Evolutionary conservation across 2,329 filamentous ascomycete genomes (phyloP).

Genomic region (Neonectria magnoliae): DNA sequence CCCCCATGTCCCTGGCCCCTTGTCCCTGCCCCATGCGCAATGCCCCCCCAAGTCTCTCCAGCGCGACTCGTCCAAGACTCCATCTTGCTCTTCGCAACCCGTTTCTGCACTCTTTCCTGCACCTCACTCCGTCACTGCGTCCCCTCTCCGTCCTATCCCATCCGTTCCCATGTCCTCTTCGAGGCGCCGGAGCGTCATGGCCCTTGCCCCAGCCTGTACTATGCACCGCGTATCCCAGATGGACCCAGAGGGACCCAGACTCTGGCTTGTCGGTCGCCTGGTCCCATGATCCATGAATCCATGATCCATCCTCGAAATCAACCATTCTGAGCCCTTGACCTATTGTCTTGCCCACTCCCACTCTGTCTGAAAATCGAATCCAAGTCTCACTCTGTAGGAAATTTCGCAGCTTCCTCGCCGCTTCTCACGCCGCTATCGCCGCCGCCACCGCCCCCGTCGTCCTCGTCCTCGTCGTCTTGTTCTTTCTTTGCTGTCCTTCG

Average conservation of each 20-base stretch:
- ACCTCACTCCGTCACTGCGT: neutral
- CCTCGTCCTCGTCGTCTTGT: neutral
- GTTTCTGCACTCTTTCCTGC: constrained; percentile 5
- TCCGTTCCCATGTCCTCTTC: neutral
- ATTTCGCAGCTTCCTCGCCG: neutral
- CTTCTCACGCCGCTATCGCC: neutral
- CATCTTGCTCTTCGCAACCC: constrained; percentile 8
- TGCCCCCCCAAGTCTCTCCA: constrained; percentile 36
- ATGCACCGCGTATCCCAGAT: neutral
- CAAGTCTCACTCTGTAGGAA: neutral
- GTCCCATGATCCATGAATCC: constrained; percentile 4
- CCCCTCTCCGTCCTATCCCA: neutral
- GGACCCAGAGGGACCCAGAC: neutral
- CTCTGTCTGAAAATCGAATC: neutral
- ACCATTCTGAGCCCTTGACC: constrained; percentile 15
- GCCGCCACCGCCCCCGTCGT: neutral
- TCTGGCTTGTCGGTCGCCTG: neutral
- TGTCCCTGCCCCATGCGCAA: constrained; percentile 42
- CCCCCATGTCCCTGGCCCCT: constrained; percentile 33
- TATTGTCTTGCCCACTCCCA: neutral
- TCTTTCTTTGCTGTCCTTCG: neutral
- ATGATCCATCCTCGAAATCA: constrained; percentile 22
- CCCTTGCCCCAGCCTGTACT: neutral
- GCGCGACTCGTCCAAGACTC: neutral
- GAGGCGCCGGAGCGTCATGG: neutral